A percentile compares a stretch with the other conserved stretches of the same genome.
Evolutionary conservation across 306 rosid genomes (phyloP).

Genomic region (Glycine soja): DNA sequence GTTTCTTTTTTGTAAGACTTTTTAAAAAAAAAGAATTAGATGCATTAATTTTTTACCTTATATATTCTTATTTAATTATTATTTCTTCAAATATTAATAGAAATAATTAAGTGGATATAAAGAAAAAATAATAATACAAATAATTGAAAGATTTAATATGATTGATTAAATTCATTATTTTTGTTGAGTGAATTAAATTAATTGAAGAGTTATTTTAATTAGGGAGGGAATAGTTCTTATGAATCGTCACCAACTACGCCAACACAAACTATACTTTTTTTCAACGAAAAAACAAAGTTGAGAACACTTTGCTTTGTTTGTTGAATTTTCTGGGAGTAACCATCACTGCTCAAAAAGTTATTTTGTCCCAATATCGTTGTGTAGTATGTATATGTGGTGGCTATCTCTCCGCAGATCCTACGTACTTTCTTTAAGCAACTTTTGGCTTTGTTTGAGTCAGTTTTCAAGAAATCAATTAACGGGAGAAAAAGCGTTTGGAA

Average conservation of each 20-base stretch:
- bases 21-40: too few species aligned
- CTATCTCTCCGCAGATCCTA: constrained; percentile 38
- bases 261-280: constrained; percentile 39
- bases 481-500: neutral
- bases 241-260: constrained; percentile 43
- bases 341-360: constrained; percentile 43
- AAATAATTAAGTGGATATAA: too few species aligned
- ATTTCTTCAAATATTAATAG: too few species aligned
- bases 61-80: too few species aligned
- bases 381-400: constrained; percentile 25
- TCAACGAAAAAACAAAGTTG: constrained; percentile 40
- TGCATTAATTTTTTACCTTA: too few species aligned
- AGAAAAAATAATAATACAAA: too few species aligned
- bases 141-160: too few species aligned
- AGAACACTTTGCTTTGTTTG: constrained; percentile 32
- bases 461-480: constrained; percentile 45
- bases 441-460: constrained; percentile 3
- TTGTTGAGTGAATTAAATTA: too few species aligned
- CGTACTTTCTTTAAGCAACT: constrained; percentile 25
- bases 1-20: too few species aligned
- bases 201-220: too few species aligned
- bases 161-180: too few species aligned
- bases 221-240: neutral
- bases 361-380: constrained; percentile 28
- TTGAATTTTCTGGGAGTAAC: constrained; percentile 54